Evolutionary conservation across 305 asterid genomes (phyloP).

Genomic region (Monarda citriodora): DNA sequence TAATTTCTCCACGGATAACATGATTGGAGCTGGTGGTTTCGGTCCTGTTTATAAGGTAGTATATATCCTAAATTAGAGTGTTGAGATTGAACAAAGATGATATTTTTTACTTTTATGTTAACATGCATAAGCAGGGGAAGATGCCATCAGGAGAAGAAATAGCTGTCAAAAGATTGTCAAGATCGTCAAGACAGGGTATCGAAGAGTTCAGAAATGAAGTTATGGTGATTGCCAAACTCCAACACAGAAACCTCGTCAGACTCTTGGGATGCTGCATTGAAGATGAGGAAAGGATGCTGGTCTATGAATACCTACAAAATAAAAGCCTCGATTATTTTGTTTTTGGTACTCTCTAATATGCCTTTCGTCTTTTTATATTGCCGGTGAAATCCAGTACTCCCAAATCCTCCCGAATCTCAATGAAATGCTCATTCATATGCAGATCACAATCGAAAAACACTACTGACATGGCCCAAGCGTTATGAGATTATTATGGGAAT

Average conservation of each 20-base stretch:
- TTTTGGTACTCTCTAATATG: constrained; percentile 21
- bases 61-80: neutral
- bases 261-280: constrained; percentile 28
- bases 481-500: constrained; percentile 31
- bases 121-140: constrained; percentile 26
- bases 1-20: constrained; percentile 27
- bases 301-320: constrained; percentile 20
- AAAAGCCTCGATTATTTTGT: constrained; percentile 28
- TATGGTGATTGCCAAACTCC: constrained; percentile 11
- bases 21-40: constrained; percentile 24
- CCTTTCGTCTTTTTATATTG: too few species aligned
- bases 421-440: neutral
- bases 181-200: constrained; percentile 29
- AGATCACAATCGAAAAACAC: constrained; percentile 15
- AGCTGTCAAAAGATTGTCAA: constrained; percentile 38
- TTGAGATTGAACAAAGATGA: neutral
- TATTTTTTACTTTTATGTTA: neutral
- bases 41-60: constrained; percentile 9
- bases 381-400: too few species aligned
- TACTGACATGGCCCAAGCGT: constrained; percentile 31
- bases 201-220: constrained; percentile 9
- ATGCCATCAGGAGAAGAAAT: constrained; percentile 24
- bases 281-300: constrained; percentile 15
- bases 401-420: too few species aligned
- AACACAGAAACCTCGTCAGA: neutral